Conservation (phyloP, 345 rosid species). For the Hirschfeldia incana region DNA sequence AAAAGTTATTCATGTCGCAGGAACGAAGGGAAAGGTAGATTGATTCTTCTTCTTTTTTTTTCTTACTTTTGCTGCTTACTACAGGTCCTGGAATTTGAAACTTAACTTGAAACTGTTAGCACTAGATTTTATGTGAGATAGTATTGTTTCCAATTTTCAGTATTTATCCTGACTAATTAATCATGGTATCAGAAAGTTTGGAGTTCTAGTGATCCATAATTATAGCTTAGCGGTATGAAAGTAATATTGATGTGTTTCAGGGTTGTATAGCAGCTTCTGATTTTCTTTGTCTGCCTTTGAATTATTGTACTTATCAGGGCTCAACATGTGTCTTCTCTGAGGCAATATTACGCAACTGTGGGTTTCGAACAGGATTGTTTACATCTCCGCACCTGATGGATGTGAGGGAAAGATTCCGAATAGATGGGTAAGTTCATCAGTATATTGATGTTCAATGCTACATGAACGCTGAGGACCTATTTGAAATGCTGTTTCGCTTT, state of each 20-base stretch:
- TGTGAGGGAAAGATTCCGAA: slow-evolving; percentile 82
- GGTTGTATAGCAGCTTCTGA: slow-evolving; percentile 4
- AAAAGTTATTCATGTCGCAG: slow-evolving; percentile 86
- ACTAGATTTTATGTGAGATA: background rate
- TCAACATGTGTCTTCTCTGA: slow-evolving; percentile 91
- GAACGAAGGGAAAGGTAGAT: slow-evolving; percentile 90
- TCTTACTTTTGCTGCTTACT: slow-evolving; percentile 6
- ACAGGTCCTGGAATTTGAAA: background rate
- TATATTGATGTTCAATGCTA: slow-evolving; percentile 6
- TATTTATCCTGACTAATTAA: background rate
- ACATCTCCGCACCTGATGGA: slow-evolving; percentile 93
- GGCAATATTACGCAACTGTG: slow-evolving; percentile 81
- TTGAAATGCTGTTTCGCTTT: slow-evolving; percentile 27
- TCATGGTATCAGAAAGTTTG: background rate
- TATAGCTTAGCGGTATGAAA: background rate
- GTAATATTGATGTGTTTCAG: slow-evolving; percentile 16
- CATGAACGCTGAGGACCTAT: slow-evolving; percentile 16
- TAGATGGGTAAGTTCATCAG: slow-evolving; percentile 67
- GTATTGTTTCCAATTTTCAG: slow-evolving; percentile 9
- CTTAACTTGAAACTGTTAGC: background rate
- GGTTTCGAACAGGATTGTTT: slow-evolving; percentile 80
- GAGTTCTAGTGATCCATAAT: background rate
- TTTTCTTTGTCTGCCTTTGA: slow-evolving; percentile 3
- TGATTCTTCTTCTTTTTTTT: no score
- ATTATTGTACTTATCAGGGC: slow-evolving; percentile 50